phyloP scores from a whole-genome alignment of 805 yeast species.

The Candida taoyuanica region DNA sequence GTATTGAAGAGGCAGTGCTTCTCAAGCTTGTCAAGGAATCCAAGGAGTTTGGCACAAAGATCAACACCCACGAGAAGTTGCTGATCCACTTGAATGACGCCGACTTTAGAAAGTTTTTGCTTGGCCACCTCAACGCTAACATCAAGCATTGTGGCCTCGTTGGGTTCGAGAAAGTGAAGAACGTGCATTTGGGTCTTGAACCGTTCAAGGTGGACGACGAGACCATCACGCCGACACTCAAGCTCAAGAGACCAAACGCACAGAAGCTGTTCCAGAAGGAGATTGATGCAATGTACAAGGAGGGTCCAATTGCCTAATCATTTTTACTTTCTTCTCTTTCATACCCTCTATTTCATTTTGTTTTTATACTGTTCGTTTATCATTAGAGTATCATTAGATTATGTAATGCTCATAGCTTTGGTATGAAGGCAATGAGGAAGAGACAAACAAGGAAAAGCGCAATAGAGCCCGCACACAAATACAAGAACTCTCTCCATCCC shows the following conservation, averaged over 20 bases:
- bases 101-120: conserved; percentile 34
- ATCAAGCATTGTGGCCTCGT: conserved; percentile 33
- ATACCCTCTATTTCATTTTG: too few relatives aligned
- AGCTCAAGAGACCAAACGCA: conserved; percentile 51
- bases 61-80: conserved; percentile 23
- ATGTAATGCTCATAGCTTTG: conserved; percentile 30
- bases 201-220: conserved; percentile 51
- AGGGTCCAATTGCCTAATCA: conserved; percentile 30
- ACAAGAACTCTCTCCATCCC: conserved; percentile 28
- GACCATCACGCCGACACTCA: conserved; percentile 55
- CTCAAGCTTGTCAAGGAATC: conserved; percentile 17
- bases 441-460: conserved; percentile 31
- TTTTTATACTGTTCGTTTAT: too few relatives aligned
- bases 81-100: conserved; percentile 22
- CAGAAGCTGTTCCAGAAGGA: conserved; percentile 37
- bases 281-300: conserved; percentile 40
- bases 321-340: neutral
- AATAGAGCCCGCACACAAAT: conserved; percentile 23
- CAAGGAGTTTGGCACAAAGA: conserved; percentile 9
- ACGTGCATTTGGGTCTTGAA: conserved; percentile 41
- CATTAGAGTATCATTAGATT: too few relatives aligned
- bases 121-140: conserved; percentile 35
- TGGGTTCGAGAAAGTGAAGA: conserved; percentile 50
- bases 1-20: conserved; percentile 47
- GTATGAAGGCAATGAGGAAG: conserved; percentile 34